phyloP scores from a whole-genome alignment of 2,329 filamentous ascomycete species.

The Plectosphaerella sp. region DNA sequence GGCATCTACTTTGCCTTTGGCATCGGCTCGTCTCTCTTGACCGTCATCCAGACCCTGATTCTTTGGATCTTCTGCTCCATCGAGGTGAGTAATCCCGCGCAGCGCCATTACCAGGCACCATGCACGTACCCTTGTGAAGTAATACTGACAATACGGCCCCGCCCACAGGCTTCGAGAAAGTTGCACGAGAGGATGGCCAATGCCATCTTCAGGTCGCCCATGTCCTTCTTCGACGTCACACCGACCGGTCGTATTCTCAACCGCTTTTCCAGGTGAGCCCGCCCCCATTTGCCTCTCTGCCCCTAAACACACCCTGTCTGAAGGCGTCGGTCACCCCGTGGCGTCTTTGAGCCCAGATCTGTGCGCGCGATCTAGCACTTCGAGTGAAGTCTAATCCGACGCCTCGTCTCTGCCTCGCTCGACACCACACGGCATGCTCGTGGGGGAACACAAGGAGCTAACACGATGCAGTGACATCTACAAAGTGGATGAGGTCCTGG shows the following conservation, averaged over 20 bases:
- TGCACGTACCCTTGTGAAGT: background rate
- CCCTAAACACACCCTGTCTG: background rate
- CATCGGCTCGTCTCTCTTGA: slow-evolving; percentile 76
- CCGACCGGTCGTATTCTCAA: slow-evolving; percentile 95
- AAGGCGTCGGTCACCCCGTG: background rate
- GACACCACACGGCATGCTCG: background rate
- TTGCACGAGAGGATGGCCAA: slow-evolving; percentile 96
- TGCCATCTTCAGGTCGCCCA: slow-evolving; percentile 94
- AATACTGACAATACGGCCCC: slow-evolving; percentile 8
- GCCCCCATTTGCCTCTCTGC: background rate
- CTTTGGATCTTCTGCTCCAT: slow-evolving; percentile 99
- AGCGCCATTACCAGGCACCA: background rate
- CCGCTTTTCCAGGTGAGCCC: slow-evolving; percentile 78
- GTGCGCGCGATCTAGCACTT: background rate
- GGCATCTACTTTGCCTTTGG: slow-evolving; percentile 95
- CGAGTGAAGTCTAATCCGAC: background rate
- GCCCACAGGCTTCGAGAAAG: slow-evolving; percentile 77
- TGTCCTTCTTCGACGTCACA: slow-evolving; percentile 98
- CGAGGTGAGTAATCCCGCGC: slow-evolving; percentile 55
- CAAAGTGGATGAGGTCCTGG: slow-evolving; percentile 85
- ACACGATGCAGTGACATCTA: slow-evolving; percentile 62
- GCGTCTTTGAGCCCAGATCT: background rate
- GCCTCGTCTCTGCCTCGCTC: background rate
- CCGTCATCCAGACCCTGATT: slow-evolving; percentile 88
- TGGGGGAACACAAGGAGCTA: slow-evolving; percentile 12